Percentiles rank a stretch among this genome's conserved stretches.
Evolutionary conservation across 2,329 filamentous ascomycete species (phyloP).

Genomic region (Trichoderma sp.): DNA sequence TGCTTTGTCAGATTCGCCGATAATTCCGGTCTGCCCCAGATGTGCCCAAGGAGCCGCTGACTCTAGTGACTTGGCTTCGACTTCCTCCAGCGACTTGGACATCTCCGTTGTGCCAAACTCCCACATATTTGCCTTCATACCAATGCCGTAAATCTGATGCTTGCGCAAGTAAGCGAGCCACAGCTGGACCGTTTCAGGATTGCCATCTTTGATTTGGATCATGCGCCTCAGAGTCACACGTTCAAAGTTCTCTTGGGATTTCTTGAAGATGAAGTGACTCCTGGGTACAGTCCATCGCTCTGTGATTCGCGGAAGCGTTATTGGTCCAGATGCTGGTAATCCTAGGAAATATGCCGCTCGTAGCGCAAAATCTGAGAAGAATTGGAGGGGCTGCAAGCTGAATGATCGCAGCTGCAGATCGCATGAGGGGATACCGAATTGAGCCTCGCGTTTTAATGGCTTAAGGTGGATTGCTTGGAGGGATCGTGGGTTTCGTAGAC

Average conservation of each 20-base stretch:
- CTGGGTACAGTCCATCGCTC: constrained; percentile 94
- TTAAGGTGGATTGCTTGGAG: constrained; percentile 85
- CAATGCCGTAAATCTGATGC: constrained; percentile 92
- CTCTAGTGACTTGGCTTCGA: constrained; percentile 27
- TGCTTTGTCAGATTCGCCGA: constrained; percentile 55
- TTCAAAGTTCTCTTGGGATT: constrained; percentile 97
- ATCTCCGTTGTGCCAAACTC: constrained; percentile 71
- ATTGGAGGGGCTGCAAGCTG: constrained; percentile 84
- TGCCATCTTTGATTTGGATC: constrained; percentile 90
- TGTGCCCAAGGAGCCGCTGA: constrained; percentile 56
- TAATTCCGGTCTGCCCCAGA: constrained; percentile 53
- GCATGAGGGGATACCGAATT: constrained; percentile 80
- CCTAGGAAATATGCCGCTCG: constrained; percentile 93
- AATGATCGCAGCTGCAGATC: constrained; percentile 93
- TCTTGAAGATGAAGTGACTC: constrained; percentile 93
- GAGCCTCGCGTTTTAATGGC: constrained; percentile 73
- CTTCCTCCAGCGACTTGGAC: constrained; percentile 29
- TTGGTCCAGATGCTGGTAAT: constrained; percentile 80
- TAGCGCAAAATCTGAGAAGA: constrained; percentile 92
- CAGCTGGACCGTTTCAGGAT: constrained; percentile 82
- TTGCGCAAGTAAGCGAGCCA: constrained; percentile 94
- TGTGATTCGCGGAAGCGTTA: constrained; percentile 80
- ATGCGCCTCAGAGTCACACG: constrained; percentile 80
- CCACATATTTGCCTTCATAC: constrained; percentile 98
- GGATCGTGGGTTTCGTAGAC: constrained; percentile 67